phyloP scores from a whole-genome alignment of 441 rosid species.

The Erodium texanum region DNA sequence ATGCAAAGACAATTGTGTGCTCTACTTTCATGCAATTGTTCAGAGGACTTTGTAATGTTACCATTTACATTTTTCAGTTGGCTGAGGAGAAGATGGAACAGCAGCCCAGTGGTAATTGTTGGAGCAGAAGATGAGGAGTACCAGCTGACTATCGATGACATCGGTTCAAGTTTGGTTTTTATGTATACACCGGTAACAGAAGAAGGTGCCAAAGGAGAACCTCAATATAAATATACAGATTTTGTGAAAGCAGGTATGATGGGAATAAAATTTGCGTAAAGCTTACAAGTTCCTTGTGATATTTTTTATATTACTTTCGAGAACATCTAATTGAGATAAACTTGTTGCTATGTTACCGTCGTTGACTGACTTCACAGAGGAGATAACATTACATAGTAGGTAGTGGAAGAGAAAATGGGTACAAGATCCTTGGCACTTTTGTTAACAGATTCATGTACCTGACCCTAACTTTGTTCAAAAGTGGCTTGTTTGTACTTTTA shows the following conservation, averaged over 20 bases:
- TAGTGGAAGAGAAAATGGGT: neutral
- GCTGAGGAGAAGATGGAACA: conserved; percentile 93
- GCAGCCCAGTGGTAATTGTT: conserved; percentile 81
- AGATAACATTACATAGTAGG: neutral
- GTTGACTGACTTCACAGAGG: neutral
- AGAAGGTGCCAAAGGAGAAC: conserved; percentile 96
- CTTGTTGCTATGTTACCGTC: neutral
- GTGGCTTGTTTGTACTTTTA: neutral
- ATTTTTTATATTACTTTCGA: neutral
- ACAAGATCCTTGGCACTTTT: neutral
- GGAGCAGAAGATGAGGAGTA: conserved; percentile 96
- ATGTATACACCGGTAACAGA: conserved; percentile 97
- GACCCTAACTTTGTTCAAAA: neutral
- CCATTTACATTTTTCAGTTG: conserved; percentile 39
- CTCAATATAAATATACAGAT: conserved; percentile 91
- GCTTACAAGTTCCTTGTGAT: conserved; percentile 8
- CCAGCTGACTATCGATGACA: conserved; percentile 64
- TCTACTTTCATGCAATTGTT: neutral
- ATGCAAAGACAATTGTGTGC: neutral
- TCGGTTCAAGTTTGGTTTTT: conserved; percentile 90
- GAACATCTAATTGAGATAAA: neutral
- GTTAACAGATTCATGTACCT: neutral
- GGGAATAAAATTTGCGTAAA: conserved; percentile 11
- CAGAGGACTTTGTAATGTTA: conserved; percentile 5
- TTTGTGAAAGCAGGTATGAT: conserved; percentile 83